phyloP scores from a whole-genome alignment of 1,139 yeast genomes.

The Pichia sp. region DNA sequence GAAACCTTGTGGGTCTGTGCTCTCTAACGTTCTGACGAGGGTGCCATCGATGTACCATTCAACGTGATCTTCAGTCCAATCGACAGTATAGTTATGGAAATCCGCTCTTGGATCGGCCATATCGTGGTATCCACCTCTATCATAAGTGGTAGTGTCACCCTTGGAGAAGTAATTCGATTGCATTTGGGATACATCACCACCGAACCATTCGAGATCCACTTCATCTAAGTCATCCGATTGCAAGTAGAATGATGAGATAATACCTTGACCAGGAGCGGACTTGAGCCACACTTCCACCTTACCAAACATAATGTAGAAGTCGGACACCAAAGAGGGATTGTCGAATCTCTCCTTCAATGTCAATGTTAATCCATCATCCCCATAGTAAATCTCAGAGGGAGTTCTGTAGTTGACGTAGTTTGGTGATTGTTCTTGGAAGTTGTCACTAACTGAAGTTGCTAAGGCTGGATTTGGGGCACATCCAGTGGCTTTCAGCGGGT shows the following conservation, averaged over 20 bases:
- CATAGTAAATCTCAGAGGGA: slow-evolving; percentile 32
- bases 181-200: slow-evolving; percentile 63
- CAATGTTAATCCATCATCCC: slow-evolving; percentile 53
- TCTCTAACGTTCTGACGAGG: slow-evolving; percentile 36
- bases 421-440: slow-evolving; percentile 38
- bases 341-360: slow-evolving; percentile 56
- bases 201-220: slow-evolving; percentile 80
- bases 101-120: slow-evolving; percentile 48
- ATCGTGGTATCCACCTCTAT: slow-evolving; percentile 67
- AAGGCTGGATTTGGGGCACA: slow-evolving; percentile 51
- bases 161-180: slow-evolving; percentile 80
- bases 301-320: slow-evolving; percentile 83
- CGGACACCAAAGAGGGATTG: slow-evolving; percentile 68
- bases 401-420: slow-evolving; percentile 33
- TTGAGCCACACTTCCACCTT: slow-evolving; percentile 63
- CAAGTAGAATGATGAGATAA: slow-evolving; percentile 71
- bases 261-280: slow-evolving; percentile 71
- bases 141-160: slow-evolving; percentile 70
- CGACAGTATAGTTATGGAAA: slow-evolving; percentile 73
- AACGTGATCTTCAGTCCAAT: slow-evolving; percentile 63
- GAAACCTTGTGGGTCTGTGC: slow-evolving; percentile 35
- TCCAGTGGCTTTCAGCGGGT: slow-evolving; percentile 31
- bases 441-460: slow-evolving; percentile 45
- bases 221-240: slow-evolving; percentile 87
- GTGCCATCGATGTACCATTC: slow-evolving; percentile 40